These are phyloP conservation scores for Ampelomyces quisqualis DNA, from an alignment of 2,329 filamentous ascomycete genomes.

Conservation along the genomic window DNA sequence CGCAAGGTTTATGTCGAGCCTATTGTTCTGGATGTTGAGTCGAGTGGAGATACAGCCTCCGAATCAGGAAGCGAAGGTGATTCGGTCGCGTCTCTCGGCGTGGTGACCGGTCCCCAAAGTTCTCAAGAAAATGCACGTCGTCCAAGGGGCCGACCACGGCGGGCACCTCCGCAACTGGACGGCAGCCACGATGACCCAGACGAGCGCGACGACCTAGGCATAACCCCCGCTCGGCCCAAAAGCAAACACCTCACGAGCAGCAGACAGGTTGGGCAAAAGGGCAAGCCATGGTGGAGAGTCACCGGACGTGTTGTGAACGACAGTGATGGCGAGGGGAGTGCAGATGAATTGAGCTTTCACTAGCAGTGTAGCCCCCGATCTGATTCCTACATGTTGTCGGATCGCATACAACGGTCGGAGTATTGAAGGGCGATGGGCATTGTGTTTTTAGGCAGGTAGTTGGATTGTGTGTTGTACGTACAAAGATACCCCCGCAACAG, in stretches of 20 bases:
- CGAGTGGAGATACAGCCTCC: neutral
- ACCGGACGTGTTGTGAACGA: conserved; percentile 2
- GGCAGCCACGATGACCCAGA: conserved; percentile 2
- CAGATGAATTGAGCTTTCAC: conserved; percentile 40
- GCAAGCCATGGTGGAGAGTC: conserved; percentile 14
- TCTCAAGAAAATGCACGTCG: neutral
- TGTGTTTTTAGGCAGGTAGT: no score
- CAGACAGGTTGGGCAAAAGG: neutral
- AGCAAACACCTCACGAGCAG: conserved; percentile 3
- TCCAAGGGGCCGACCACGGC: neutral
- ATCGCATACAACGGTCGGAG: no score
- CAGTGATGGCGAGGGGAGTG: conserved; percentile 23
- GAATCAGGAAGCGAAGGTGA: neutral
- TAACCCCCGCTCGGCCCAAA: conserved; percentile 9
- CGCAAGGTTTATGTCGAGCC: conserved; percentile 17
- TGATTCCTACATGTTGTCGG: no score
- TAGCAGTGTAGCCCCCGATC: conserved; percentile 11
- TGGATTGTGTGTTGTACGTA: no score
- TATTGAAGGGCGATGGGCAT: no score
- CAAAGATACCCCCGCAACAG: no score
- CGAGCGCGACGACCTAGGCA: conserved; percentile 17
- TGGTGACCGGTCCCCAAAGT: no score
- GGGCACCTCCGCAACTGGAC: neutral
- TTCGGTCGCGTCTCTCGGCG: no score
- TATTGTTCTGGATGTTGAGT: conserved; percentile 2